Percentiles rank a stretch among this genome's conserved stretches.
phyloP scores from a whole-genome alignment of 129 eudicot species.

The Solidago caesia region DNA sequence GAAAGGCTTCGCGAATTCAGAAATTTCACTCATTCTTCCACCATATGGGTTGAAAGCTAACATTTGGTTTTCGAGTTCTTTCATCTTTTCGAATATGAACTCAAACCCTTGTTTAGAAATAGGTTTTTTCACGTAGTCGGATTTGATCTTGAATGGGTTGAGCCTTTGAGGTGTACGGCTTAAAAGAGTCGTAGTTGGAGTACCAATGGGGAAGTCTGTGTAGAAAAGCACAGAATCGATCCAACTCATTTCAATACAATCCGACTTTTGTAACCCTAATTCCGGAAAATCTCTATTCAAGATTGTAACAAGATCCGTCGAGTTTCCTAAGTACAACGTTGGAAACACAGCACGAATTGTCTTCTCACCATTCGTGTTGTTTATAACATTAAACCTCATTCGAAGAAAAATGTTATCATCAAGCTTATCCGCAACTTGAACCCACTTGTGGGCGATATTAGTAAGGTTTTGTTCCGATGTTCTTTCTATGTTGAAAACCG shows the following conservation, averaged over 20 bases:
- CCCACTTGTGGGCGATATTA: slow-evolving; percentile 29
- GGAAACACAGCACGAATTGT: slow-evolving; percentile 34
- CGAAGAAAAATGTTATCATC: slow-evolving; percentile 37
- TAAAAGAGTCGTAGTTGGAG: slow-evolving; percentile 28
- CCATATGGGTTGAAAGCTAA: slow-evolving; percentile 50
- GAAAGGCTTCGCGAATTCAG: slow-evolving; percentile 43
- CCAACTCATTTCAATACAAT: slow-evolving; percentile 51
- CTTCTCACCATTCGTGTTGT: slow-evolving; percentile 25
- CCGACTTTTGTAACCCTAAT: slow-evolving; percentile 36
- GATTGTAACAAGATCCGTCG: slow-evolving; percentile 26
- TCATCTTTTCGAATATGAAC: slow-evolving; percentile 27
- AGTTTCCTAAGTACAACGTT: slow-evolving; percentile 40
- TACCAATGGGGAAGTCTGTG: slow-evolving; percentile 27
- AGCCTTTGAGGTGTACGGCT: slow-evolving; percentile 23
- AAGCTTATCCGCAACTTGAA: slow-evolving; percentile 35
- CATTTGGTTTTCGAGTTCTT: slow-evolving; percentile 22
- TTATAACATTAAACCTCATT: slow-evolving; percentile 24
- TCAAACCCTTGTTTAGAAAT: slow-evolving; percentile 38
- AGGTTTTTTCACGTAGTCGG: slow-evolving; percentile 39
- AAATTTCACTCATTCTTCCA: slow-evolving; percentile 46
- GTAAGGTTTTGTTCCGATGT: slow-evolving; percentile 22
- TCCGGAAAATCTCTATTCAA: slow-evolving; percentile 37
- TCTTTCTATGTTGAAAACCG: slow-evolving; percentile 33
- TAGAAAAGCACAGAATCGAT: slow-evolving; percentile 32
- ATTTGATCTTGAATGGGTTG: slow-evolving; percentile 39